phyloP scores from a whole-genome alignment of 371 early-diverging fungal genomes.

The Zychaea mexicana region DNA sequence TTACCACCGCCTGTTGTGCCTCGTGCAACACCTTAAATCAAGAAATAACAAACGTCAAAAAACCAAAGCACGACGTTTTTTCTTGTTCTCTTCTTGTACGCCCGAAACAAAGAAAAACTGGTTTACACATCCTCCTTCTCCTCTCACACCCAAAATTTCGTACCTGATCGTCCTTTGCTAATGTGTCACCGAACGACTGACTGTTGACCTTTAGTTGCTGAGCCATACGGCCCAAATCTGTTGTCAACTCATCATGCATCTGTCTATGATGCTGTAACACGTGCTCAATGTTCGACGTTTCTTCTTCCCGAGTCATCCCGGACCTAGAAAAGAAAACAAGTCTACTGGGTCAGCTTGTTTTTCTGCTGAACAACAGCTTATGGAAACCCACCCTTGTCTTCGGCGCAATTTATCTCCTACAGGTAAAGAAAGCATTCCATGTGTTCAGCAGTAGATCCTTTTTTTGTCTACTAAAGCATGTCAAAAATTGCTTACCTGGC shows the following conservation, averaged over 20 bases:
- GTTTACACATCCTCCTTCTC: no score
- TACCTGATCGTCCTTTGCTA: constrained; percentile 62
- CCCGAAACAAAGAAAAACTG: not conserved
- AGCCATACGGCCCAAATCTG: constrained; percentile 68
- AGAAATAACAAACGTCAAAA: no score
- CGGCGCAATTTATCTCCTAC: constrained; percentile 5
- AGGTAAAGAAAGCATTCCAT: no score
- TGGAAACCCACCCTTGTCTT: not conserved
- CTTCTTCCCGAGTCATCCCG: constrained; percentile 21
- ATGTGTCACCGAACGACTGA: constrained; percentile 58
- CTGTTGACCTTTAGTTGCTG: constrained; percentile 66
- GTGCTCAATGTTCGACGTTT: constrained; percentile 48
- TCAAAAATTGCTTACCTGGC: not conserved
- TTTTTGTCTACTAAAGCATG: not conserved
- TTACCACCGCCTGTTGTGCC: constrained; percentile 52
- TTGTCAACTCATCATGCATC: constrained; percentile 69
- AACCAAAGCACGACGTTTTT: no score
- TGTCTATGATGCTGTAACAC: constrained; percentile 68
- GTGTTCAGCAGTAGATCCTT: not conserved
- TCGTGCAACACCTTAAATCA: constrained; percentile 43
- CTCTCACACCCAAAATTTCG: not conserved
- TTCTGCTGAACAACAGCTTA: not conserved
- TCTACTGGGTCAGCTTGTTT: no score
- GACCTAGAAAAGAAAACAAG: no score
- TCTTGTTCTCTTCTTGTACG: not conserved